These are phyloP conservation scores for Musa acuminata DNA, from an alignment of 176 grass and related monocot species.

Conservation along the genomic window DNA sequence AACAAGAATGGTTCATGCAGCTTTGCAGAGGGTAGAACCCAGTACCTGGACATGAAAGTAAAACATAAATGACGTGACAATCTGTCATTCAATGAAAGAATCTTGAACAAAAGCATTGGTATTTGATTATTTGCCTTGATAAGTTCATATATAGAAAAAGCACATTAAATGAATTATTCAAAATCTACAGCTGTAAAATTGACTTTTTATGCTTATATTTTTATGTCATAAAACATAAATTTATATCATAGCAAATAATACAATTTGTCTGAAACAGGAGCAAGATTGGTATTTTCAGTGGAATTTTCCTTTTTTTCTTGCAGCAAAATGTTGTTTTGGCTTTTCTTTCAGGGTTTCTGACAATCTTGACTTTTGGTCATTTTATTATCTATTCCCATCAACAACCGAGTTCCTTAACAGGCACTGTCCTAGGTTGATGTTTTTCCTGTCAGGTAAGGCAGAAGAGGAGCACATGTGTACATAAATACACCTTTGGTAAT, in stretches of 20 bases:
- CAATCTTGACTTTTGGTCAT: not conserved
- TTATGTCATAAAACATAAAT: too few species aligned
- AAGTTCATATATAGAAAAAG: not conserved
- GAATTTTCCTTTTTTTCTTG: not conserved
- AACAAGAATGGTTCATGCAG: slow-evolving; percentile 95
- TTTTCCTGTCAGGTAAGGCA: not conserved
- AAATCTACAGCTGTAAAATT: too few species aligned
- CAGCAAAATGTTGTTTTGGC: not conserved
- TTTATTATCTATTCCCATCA: not conserved
- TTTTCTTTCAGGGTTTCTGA: not conserved
- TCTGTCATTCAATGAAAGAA: not conserved
- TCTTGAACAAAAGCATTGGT: not conserved
- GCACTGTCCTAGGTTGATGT: too few species aligned
- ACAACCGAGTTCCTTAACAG: too few species aligned
- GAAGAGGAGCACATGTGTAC: not conserved
- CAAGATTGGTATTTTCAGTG: not conserved
- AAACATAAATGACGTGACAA: not conserved
- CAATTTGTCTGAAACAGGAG: too few species aligned
- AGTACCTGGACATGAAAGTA: slow-evolving; percentile 41
- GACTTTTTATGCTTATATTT: too few species aligned
- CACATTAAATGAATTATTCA: not conserved
- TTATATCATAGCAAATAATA: too few species aligned
- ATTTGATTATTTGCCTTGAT: not conserved
- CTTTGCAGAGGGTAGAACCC: slow-evolving; percentile 95
- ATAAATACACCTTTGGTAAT: too few species aligned